phyloP scores from a whole-genome alignment of 2,329 filamentous ascomycete species.

The Trichoderma simmonsii region DNA sequence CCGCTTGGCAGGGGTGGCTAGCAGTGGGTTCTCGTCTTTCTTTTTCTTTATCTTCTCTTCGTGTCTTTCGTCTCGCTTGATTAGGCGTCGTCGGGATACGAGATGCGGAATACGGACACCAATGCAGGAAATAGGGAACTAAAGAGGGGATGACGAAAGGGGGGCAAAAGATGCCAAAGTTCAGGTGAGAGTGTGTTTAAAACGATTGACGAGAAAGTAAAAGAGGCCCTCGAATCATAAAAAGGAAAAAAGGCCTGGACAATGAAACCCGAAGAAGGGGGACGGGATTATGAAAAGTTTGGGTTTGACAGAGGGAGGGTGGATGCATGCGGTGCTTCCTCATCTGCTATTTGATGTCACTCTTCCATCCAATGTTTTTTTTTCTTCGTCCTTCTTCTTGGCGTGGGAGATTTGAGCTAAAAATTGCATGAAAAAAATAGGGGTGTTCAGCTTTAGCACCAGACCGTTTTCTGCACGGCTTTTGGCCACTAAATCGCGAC shows the following conservation, averaged over 20 bases:
- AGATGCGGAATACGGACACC: background rate
- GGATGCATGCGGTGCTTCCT: conserved; percentile 9
- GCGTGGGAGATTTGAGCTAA: background rate
- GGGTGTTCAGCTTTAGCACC: background rate
- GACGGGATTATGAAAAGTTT: background rate
- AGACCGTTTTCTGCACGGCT: background rate
- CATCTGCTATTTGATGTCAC: conserved; percentile 3
- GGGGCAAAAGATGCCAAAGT: background rate
- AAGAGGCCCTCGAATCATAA: background rate
- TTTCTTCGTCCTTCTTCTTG: background rate
- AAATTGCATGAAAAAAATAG: background rate
- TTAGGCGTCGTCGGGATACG: conserved; percentile 1
- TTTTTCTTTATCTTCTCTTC: background rate
- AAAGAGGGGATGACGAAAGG: conserved; percentile 11
- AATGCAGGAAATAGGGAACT: conserved; percentile 3
- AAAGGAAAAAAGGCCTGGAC: background rate
- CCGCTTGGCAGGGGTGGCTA: background rate
- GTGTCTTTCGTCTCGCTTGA: background rate
- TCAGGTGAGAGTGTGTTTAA: background rate
- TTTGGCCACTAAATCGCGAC: background rate
- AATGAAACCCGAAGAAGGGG: background rate
- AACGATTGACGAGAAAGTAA: conserved; percentile 16
- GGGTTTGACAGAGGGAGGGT: conserved; percentile 1
- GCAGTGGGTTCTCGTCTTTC: background rate
- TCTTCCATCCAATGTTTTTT: background rate